phyloP scores from a whole-genome alignment of 306 rosid genomes.

The Rubus idaeus region DNA sequence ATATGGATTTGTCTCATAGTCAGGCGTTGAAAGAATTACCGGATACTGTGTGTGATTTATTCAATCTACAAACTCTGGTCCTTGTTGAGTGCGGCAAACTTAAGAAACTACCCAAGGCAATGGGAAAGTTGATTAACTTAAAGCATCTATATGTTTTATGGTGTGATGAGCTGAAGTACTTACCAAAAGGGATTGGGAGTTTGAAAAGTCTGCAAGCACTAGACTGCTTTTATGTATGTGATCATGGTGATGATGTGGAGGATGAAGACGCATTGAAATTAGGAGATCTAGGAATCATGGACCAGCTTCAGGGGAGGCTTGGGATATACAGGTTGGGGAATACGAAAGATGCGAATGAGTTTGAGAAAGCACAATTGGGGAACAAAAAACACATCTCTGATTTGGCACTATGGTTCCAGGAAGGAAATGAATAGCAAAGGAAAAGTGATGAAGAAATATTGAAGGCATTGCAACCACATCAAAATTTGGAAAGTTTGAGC shows the following conservation, averaged over 20 bases:
- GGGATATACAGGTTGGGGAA: accelerated
- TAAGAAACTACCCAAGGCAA: background rate
- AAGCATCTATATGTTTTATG: background rate
- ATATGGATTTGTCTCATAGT: background rate
- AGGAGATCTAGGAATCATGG: background rate
- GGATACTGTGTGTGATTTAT: background rate
- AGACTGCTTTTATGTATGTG: background rate
- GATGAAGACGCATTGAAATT: background rate
- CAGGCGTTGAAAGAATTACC: background rate
- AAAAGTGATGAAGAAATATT: background rate
- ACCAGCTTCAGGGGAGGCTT: background rate
- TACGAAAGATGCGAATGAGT: background rate
- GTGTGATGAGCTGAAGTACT: background rate
- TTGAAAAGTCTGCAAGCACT: background rate
- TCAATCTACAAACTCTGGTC: background rate
- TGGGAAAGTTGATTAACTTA: background rate
- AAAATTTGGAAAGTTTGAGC: background rate
- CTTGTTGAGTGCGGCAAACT: accelerated
- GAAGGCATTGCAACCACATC: conserved; percentile 20
- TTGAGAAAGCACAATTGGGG: background rate
- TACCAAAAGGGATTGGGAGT: background rate
- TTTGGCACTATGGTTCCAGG: accelerated
- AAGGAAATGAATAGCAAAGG: background rate
- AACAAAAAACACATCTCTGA: background rate
- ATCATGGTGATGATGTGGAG: background rate